Conservation (phyloP, 2,329 filamentous ascomycete genomes). For the Amylocarpus encephaloides region DNA sequence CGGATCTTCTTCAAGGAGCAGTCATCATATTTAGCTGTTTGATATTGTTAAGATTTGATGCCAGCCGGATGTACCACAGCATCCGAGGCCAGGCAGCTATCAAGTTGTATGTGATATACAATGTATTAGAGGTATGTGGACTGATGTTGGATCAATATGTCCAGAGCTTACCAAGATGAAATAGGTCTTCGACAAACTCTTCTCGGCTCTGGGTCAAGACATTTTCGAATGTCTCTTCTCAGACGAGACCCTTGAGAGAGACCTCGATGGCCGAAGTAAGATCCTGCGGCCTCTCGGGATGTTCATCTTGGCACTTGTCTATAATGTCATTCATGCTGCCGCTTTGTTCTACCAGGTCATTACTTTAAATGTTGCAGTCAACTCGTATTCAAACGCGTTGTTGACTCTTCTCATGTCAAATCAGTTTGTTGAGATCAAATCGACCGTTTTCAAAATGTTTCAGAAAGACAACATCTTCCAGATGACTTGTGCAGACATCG, state of each 20-base stretch:
- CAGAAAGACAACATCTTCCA: conserved; percentile 98
- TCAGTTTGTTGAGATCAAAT: conserved; percentile 98
- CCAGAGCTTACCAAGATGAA: conserved; percentile 68
- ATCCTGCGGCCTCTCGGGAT: conserved; percentile 83
- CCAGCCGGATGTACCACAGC: conserved; percentile 95
- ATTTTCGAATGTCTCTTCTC: conserved; percentile 95
- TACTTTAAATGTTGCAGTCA: conserved; percentile 94
- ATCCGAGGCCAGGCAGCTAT: conserved; percentile 95
- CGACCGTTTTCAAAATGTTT: conserved; percentile 96
- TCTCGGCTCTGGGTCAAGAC: conserved; percentile 90
- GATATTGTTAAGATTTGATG: conserved; percentile 84
- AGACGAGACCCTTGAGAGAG: conserved; percentile 82
- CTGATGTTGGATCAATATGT: background rate
- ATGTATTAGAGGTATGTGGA: conserved; percentile 69
- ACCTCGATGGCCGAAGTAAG: conserved; percentile 84
- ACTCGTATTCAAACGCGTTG: conserved; percentile 95
- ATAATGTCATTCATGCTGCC: conserved; percentile 82
- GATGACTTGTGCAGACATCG: conserved; percentile 90
- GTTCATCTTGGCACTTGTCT: conserved; percentile 78
- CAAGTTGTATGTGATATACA: conserved; percentile 98
- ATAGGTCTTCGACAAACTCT: conserved; percentile 82
- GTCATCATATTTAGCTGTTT: conserved; percentile 82
- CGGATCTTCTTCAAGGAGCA: conserved; percentile 84
- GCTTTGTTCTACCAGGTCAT: conserved; percentile 96
- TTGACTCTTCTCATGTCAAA: conserved; percentile 91